These are phyloP conservation scores for Populus hybrid DNA, from an alignment of 441 rosid species.

Conservation along the genomic window DNA sequence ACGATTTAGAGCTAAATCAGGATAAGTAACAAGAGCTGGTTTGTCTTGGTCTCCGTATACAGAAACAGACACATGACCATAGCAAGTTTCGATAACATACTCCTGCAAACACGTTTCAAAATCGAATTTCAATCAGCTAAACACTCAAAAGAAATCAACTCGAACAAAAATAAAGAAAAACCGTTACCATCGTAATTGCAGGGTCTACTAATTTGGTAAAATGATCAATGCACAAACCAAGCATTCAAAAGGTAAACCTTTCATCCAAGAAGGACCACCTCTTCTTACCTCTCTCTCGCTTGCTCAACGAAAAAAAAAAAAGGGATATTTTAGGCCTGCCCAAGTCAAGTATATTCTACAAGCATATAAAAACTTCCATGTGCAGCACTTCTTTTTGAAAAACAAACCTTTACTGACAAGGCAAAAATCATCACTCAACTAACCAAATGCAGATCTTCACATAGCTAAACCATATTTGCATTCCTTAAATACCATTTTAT, in stretches of 20 bases:
- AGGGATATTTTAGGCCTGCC: not conserved
- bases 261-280: not conserved
- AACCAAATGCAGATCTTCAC: not conserved
- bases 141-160: conserved; percentile 2
- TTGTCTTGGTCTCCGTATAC: conserved; percentile 91
- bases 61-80: conserved; percentile 68
- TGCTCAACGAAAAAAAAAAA: not conserved
- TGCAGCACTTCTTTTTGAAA: conserved; percentile 1
- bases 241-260: not conserved
- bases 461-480: not conserved
- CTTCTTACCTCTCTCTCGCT: not conserved
- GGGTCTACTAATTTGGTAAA: not conserved
- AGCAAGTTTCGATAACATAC: conserved; percentile 56
- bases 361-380: not conserved
- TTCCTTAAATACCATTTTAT: not conserved
- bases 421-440: conserved; percentile 37
- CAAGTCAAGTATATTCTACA: conserved; percentile 12
- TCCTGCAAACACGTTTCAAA: conserved; percentile 42
- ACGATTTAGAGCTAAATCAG: too few species aligned
- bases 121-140: not conserved
- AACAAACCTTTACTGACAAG: not conserved
- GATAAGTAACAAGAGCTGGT: conserved; percentile 85
- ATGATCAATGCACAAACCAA: not conserved
- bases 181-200: not conserved
- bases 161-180: not conserved